Base-by-base conservation (phyloP, 148 eudicot genomes). In the Oxyria digyna region DNA sequence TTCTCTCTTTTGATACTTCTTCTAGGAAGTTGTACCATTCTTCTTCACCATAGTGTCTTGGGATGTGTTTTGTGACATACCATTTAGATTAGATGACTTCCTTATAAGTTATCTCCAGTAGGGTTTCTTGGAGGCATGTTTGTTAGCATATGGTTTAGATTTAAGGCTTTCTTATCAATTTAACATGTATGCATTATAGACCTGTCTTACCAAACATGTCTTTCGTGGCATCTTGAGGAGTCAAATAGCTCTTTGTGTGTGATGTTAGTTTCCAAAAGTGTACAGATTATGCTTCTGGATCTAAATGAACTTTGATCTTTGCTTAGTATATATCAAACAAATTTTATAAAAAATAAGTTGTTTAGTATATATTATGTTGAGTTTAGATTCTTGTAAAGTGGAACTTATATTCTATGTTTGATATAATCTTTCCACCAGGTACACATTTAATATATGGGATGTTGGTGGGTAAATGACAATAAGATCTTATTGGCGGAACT, bases 391-490 rank as follows among this genome's bases (percentile, higher is more conserved):
- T 65, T 65, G 68, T 20, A 65, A 33, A 31, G 8, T 40, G 46
- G 45, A 37, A 62, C 37, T 37, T 65, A 40, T 63, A 29, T 57
- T 15, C 37, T 55, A 1, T n/a, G n/a, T 68, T 20, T 59, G 66
- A 24, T 71, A 35, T 31, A 40, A 42, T 49, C 18, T 23, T 72
- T n/a, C n/a, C n/a, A n/a, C n/a, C 27, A 94, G 99, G 82, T 94
- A 87, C 77, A 88, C 87, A 0, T 84, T 95, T 43, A 91, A 95
- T 78, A 91, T 95, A 82, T 95, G 97, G 99, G 99, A 95, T 83
- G 99, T 95, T 78, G 96, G 97, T 38, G 99, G 99, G 48, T 96
- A 95, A 72, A 95, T 77, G 80, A 94, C 99, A 1, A 94, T 94
- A 75, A 78, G 99, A 74, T 87, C 99, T 6, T 94, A 91, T 70